A percentile compares a stretch with the other conserved stretches of the same genome.
These are phyloP conservation scores for Fusarium miscanthi DNA, from an alignment of 2,329 filamentous ascomycete species.

Conservation along the genomic window DNA sequence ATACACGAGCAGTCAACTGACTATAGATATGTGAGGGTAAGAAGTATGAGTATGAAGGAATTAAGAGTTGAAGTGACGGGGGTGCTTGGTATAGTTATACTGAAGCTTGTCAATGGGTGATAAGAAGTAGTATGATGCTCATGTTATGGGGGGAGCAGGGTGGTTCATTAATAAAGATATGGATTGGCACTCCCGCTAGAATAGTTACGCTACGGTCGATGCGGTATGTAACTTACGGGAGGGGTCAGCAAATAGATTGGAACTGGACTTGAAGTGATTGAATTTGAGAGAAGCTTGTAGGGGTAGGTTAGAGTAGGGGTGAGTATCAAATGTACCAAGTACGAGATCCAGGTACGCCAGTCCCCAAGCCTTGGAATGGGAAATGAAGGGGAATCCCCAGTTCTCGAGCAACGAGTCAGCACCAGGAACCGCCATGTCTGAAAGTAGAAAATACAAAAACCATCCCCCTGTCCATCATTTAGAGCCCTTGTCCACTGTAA, in stretches of 20 bases:
- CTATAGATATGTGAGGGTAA: not conserved
- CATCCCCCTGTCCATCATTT: not conserved
- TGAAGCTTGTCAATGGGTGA: conserved; percentile 6
- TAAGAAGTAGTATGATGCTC: conserved; percentile 34
- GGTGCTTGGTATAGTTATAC: conserved; percentile 29
- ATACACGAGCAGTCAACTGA: conserved; percentile 7
- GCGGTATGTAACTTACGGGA: conserved; percentile 25
- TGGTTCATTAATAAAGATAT: conserved; percentile 41
- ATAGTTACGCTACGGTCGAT: not conserved
- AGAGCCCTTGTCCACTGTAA: conserved; percentile 11
- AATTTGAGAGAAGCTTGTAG: conserved; percentile 11
- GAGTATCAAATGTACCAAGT: conserved; percentile 32
- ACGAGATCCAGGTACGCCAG: conserved; percentile 33
- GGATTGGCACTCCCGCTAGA: conserved; percentile 7
- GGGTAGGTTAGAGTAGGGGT: conserved; percentile 2
- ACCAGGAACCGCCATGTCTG: conserved; percentile 25
- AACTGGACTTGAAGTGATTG: not conserved
- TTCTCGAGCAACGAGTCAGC: conserved; percentile 35
- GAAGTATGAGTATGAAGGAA: conserved; percentile 1
- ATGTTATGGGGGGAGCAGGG: conserved; percentile 26
- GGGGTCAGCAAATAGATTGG: conserved; percentile 44
- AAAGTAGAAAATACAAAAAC: conserved; percentile 33
- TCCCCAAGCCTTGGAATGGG: conserved; percentile 19
- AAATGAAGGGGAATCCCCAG: conserved; percentile 37
- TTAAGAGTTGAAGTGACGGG: conserved; percentile 7